Conservation (phyloP, 345 rosid species). For the Clausena lansium region DNA sequence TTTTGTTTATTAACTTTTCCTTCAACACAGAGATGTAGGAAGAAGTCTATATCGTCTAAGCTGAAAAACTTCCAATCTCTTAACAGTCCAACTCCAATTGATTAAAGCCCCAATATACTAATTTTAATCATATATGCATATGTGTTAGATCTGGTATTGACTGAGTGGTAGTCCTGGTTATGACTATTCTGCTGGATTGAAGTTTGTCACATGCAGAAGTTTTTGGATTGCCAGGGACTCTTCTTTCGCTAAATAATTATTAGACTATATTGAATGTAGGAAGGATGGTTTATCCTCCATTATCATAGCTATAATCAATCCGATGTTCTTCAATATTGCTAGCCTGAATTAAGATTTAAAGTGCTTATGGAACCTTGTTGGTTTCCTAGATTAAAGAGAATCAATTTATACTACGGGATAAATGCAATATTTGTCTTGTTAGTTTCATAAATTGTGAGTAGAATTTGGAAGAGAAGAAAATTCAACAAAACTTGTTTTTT, state of each 20-base stretch:
- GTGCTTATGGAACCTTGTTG: not conserved
- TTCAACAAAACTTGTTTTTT: not conserved
- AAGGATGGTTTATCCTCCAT: not conserved
- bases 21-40: not conserved
- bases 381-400: not conserved
- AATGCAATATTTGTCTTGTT: not conserved
- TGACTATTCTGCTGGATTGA: not conserved
- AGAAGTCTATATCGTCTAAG: not conserved
- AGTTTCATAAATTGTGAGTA: not conserved
- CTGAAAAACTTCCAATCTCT: not conserved
- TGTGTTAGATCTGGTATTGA: too few species aligned
- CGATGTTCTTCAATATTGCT: not conserved
- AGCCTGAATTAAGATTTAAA: not conserved
- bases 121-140: too few species aligned
- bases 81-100: too few species aligned
- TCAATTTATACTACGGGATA: not conserved
- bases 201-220: not conserved
- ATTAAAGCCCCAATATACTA: too few species aligned
- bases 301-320: not conserved
- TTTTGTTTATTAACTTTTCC: constrained; percentile 7
- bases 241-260: not conserved
- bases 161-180: too few species aligned
- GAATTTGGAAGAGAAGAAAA: not conserved
- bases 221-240: not conserved
- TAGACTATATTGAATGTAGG: not conserved